Evolutionary conservation across 2,329 filamentous ascomycete species (phyloP), one percentile per base, ranked within the genome.

Genomic region (Lojkania enalia): DNA sequence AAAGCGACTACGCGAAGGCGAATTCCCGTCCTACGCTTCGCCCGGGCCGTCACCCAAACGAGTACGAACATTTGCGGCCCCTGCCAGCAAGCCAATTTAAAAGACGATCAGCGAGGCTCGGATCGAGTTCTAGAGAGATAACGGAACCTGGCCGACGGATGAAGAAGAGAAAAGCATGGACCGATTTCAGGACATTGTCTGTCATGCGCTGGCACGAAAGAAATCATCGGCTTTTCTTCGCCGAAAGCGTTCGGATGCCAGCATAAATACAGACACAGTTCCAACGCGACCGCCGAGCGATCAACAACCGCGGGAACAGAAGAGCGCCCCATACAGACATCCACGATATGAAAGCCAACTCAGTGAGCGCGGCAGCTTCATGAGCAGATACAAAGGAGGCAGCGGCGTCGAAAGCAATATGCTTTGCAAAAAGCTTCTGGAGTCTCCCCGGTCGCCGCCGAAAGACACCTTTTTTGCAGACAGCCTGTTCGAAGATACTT

Each of bases 401-500:
- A 57, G 51, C 33, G 48, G 35, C 6, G 18, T 25, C 5, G 30
- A 47, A 46, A 51, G 55, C 35, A 43, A 48, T 44, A 19, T 43
- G 35, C 46, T 55, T 44, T 55, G 38, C 42, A 21, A 51, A 43
- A 44, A 23, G 36, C 55, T 57, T 21, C 41, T 55, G 18, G 45
- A 43, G 19, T 21, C 21, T 29, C 25, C 35, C 27, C 48, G 54
- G 31, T 33, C 39, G 18, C 27, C 29, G 25, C 54, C 50, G 12
- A 19, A 52, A 46, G 13, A 56, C 44, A 52, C 47, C 23, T 31
- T 54, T 15, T 54, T 57, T 20, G 39, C 54, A 20, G 44, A 57
- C 35, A 33, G 46, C 14, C 32, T 73, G 5, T 74, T 76, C 41
- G 46, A 68, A 11, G 30, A 43, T 23, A 61, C 67, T 20, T 74